Conservation (phyloP, 495 filamentous ascomycete genomes). For the Aspergillus diversus region DNA sequence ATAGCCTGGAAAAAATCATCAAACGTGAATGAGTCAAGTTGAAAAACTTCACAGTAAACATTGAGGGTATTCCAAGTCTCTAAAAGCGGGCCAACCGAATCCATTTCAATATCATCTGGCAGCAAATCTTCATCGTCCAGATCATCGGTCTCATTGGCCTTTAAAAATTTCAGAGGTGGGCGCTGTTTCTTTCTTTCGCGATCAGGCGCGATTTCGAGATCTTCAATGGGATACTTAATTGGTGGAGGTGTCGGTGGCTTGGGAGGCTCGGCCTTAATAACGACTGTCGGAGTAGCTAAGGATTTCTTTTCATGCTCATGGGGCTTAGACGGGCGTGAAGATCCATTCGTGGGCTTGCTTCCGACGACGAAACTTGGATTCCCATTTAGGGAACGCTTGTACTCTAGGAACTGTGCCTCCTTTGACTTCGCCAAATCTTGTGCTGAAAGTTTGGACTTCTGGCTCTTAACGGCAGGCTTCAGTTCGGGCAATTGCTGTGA, state of each 20-base stretch:
- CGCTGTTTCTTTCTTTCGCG: slow-evolving; percentile 59
- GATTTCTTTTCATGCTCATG: slow-evolving; percentile 46
- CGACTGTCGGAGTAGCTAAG: slow-evolving; percentile 31
- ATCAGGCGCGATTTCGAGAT: slow-evolving; percentile 74
- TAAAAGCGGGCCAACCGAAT: slow-evolving; percentile 76
- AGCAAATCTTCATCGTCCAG: slow-evolving; percentile 43
- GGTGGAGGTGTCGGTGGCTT: slow-evolving; percentile 72
- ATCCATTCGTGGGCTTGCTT: slow-evolving; percentile 31
- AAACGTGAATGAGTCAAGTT: slow-evolving; percentile 95
- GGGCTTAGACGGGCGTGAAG: slow-evolving; percentile 40
- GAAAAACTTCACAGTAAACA: slow-evolving; percentile 91
- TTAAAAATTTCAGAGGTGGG: slow-evolving; percentile 78
- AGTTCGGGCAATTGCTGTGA: slow-evolving; percentile 71
- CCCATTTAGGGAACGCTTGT: slow-evolving; percentile 55
- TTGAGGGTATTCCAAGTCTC: slow-evolving; percentile 97
- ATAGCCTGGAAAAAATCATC: slow-evolving; percentile 94
- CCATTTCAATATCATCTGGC: slow-evolving; percentile 70
- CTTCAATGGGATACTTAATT: slow-evolving; percentile 94
- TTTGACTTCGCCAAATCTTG: slow-evolving; percentile 50
- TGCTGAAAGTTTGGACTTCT: slow-evolving; percentile 62
- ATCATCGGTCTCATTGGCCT: slow-evolving; percentile 55
- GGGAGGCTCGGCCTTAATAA: slow-evolving; percentile 41
- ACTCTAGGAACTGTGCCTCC: slow-evolving; percentile 55
- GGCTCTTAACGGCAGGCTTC: slow-evolving; percentile 78
- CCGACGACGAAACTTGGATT: slow-evolving; percentile 50